Base-by-base conservation (phyloP, 805 yeast species). In the Yarrowia deformans region DNA sequence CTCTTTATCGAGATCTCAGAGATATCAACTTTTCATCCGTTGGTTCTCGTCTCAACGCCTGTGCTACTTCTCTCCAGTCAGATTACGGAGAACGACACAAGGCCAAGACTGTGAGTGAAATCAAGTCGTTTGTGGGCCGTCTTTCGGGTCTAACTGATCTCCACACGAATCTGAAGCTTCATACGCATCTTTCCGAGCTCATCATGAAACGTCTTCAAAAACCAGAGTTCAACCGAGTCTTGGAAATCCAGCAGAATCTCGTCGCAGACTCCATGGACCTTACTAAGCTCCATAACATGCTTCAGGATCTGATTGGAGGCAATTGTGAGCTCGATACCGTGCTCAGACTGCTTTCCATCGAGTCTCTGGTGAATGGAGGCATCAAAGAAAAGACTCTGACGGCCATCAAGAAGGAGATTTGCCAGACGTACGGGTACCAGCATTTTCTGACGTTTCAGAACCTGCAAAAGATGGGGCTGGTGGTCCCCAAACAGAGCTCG, bases 11-110 rank as follows among this genome's bases (percentile, higher is more conserved):
- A 2, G 77, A 82, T 8, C 80, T 93, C 16, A 85, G 87, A 71
- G 85, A 87, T 74, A 78, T 87, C 69, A 93, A 93, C 72, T 93
- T 95, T 77, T 90, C 93, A 1, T 83, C 87, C 34, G 88, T 93
- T 43, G 98, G 98, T 1, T 84, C 86, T 8, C 82, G 83, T 34
- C 81, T 95, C 55, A 93, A 92, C 76, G 77, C 81, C 34, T 81
- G 87, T 69, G 98, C 98, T 0, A 88, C 86, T 72, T 79, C 82
- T 56, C 79, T 95, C 54, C 96, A 92, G 76, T 79, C 81, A 5
- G 88, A 88, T 74, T 91, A 87, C 75, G 91, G 88, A 67, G 81
- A 80, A 66, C 80, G 86, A 66, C 89, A 87, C 71, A 79, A 80
- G 29, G 86, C 88, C 0, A 82, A 84, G 61, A 84, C 87, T 23